Conservation (phyloP, 2,329 filamentous ascomycete species). For the Penicillium sp. region DNA sequence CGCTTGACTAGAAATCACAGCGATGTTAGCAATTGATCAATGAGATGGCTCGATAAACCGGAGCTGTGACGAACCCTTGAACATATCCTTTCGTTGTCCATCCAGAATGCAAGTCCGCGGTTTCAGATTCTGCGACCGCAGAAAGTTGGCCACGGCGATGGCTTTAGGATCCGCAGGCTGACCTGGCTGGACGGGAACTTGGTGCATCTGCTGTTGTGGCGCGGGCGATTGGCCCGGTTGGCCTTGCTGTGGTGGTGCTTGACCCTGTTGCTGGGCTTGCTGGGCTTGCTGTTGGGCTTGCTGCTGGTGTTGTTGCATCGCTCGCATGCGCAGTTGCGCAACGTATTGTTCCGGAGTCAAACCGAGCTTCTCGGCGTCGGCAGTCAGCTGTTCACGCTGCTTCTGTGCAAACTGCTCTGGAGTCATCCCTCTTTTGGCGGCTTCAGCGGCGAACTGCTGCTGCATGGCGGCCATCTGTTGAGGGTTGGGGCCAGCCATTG, state of each 20-base stretch:
- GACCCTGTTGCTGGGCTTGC: conserved; percentile 43
- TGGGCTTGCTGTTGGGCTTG: conserved; percentile 39
- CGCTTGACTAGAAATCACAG: conserved; percentile 70
- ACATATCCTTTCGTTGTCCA: conserved; percentile 97
- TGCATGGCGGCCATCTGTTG: conserved; percentile 86
- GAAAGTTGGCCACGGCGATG: conserved; percentile 82
- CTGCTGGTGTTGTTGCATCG: conserved; percentile 44
- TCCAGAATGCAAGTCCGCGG: conserved; percentile 87
- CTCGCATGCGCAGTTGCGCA: conserved; percentile 45
- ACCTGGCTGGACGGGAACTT: conserved; percentile 47
- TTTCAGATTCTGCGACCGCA: conserved; percentile 82
- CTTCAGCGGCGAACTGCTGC: conserved; percentile 76
- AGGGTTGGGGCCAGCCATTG: conserved; percentile 57
- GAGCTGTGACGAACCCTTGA: conserved; percentile 63
- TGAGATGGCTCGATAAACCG: neutral
- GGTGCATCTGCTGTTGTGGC: conserved; percentile 41
- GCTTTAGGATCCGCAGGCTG: conserved; percentile 81
- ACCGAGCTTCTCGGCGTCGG: conserved; percentile 51
- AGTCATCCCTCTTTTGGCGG: conserved; percentile 77
- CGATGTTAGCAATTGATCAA: conserved; percentile 2
- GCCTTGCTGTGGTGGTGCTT: conserved; percentile 25
- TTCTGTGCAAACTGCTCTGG: conserved; percentile 77
- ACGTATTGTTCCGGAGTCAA: conserved; percentile 53
- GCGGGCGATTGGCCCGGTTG: conserved; percentile 31
- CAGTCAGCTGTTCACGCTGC: conserved; percentile 46